These are phyloP conservation scores for Ceratobasidium sp. DNA, from an alignment of 1,284 basidiomycete species.

Conservation along the genomic window DNA sequence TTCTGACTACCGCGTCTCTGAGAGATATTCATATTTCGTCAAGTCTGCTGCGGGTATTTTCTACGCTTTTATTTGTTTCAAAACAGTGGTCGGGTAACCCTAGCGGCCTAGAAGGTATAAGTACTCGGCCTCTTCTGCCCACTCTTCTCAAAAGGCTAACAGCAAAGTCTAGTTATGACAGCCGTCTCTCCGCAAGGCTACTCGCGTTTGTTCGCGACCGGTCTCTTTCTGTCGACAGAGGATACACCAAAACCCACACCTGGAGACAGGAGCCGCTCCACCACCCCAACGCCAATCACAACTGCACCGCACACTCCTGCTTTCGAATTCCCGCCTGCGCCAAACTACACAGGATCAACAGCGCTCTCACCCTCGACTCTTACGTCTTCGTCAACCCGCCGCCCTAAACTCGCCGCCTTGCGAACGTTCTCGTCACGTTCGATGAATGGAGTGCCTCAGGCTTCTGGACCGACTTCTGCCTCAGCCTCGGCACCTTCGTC, in stretches of 20 bases:
- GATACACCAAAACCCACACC: background rate
- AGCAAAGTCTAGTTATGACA: background rate
- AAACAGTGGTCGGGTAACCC: background rate
- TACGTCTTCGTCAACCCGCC: background rate
- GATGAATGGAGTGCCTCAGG: background rate
- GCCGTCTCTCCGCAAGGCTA: constrained; percentile 28
- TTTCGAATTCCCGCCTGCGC: background rate
- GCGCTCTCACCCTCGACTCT: background rate
- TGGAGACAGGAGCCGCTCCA: constrained; percentile 6
- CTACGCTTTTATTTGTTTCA: background rate
- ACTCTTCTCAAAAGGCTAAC: no score
- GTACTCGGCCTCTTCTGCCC: no score
- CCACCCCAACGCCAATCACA: constrained; percentile 18
- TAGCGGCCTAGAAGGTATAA: background rate
- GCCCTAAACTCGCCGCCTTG: constrained; percentile 32
- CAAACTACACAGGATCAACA: background rate
- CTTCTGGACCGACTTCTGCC: constrained; percentile 4
- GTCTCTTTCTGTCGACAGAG: constrained; percentile 27
- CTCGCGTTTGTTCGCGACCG: constrained; percentile 30
- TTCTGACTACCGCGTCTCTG: background rate
- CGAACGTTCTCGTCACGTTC: background rate
- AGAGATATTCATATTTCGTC: background rate
- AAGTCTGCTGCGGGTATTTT: background rate
- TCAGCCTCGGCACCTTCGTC: constrained; percentile 16
- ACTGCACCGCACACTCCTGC: constrained; percentile 19